Percentiles rank a stretch among this genome's conserved stretches.
Evolutionary conservation across 2,329 filamentous ascomycete species (phyloP).

Genomic region (Pseudogymnoascus sp.): DNA sequence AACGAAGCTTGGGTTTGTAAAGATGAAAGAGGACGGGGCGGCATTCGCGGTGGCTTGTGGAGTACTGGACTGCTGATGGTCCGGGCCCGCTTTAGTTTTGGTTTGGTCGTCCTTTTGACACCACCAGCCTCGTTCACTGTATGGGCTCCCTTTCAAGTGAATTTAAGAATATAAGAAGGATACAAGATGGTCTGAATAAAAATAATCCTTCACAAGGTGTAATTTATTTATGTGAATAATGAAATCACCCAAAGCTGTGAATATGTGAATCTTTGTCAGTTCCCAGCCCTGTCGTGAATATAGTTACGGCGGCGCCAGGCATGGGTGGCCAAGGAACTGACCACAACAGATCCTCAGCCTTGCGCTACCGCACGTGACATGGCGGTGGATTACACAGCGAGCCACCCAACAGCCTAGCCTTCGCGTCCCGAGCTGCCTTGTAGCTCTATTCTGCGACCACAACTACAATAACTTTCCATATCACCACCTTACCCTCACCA

Average conservation of each 20-base stretch:
- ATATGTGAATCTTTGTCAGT: neutral
- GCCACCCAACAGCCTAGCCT: constrained; percentile 1
- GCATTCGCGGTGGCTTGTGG: constrained; percentile 1
- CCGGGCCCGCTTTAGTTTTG: constrained; percentile 5
- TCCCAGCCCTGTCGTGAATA: neutral
- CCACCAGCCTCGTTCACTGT: neutral
- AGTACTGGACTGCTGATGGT: constrained; percentile 5
- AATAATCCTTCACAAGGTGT: neutral
- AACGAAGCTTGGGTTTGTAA: constrained; percentile 7
- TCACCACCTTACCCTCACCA: neutral
- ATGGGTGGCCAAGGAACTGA: neutral
- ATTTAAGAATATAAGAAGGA: neutral
- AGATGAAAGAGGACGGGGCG: neutral
- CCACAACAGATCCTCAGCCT: constrained; percentile 4
- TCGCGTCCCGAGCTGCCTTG: constrained; percentile 10
- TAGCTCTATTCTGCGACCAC: constrained; percentile 7
- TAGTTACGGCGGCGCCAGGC: neutral
- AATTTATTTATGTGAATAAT: neutral
- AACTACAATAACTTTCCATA: constrained; percentile 1
- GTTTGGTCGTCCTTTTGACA: neutral
- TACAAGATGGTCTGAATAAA: neutral
- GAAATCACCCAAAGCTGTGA: neutral
- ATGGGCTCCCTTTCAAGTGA: neutral
- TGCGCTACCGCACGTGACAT: constrained; percentile 4
- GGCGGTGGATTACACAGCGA: constrained; percentile 6